phyloP scores from a whole-genome alignment of 148 eudicot species.

The Bassia scoparia region DNA sequence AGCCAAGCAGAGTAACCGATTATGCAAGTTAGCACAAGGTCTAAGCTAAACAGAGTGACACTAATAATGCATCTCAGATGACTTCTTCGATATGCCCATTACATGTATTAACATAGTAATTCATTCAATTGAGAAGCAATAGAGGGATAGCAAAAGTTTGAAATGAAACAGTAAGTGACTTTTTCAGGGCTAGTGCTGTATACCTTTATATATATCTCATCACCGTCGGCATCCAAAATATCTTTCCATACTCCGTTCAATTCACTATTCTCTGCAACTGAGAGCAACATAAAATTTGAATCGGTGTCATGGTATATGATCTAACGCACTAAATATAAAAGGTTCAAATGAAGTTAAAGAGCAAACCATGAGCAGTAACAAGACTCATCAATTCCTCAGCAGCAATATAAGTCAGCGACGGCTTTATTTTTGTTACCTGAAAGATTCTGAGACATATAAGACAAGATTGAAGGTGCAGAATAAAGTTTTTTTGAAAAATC shows the following conservation, averaged over 20 bases:
- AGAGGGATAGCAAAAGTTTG: neutral
- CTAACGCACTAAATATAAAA: neutral
- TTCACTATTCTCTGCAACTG: slow-evolving; percentile 80
- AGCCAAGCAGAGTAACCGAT: neutral
- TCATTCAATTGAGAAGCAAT: neutral
- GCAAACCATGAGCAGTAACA: slow-evolving; percentile 84
- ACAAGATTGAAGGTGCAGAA: slow-evolving; percentile 1
- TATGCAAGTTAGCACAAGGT: neutral
- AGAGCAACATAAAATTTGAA: slow-evolving; percentile 19
- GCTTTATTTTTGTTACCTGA: slow-evolving; percentile 76
- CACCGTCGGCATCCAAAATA: slow-evolving; percentile 79
- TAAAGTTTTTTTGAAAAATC: slow-evolving; percentile 11
- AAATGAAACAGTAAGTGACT: neutral
- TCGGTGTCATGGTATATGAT: slow-evolving; percentile 1
- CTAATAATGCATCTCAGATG: neutral
- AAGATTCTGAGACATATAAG: slow-evolving; percentile 16
- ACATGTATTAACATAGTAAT: neutral
- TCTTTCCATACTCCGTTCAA: slow-evolving; percentile 90
- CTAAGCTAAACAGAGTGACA: too few relatives aligned
- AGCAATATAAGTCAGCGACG: slow-evolving; percentile 73
- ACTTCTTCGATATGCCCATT: neutral
- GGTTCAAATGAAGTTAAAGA: neutral
- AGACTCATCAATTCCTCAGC: slow-evolving; percentile 98
- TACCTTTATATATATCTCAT: slow-evolving; percentile 94
- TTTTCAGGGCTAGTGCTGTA: slow-evolving; percentile 1